phyloP scores from a whole-genome alignment of 192 early-diverging fungal species.

The Umbelopsis sp. region DNA sequence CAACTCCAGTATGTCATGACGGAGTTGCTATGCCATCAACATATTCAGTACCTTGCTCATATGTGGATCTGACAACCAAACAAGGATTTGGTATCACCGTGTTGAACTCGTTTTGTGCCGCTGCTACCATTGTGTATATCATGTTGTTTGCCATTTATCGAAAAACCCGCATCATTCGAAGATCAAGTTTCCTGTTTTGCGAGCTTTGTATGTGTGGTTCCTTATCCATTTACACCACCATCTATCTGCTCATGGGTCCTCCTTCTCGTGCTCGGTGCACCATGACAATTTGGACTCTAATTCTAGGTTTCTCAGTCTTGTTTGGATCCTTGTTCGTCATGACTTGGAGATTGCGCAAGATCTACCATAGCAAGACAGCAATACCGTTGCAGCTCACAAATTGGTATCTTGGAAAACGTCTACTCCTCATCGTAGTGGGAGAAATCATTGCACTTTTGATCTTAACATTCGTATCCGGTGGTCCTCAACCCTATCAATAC shows the following conservation, averaged over 20 bases:
- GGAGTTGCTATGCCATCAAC: not conserved
- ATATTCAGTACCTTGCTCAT: slow-evolving; percentile 13
- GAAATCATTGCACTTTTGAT: slow-evolving; percentile 19
- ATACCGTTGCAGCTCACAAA: not conserved
- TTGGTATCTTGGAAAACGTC: slow-evolving; percentile 3
- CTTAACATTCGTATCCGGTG: not conserved
- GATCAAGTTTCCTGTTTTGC: slow-evolving; percentile 14
- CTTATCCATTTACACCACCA: slow-evolving; percentile 5
- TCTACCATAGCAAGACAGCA: slow-evolving; percentile 8
- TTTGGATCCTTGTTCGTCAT: slow-evolving; percentile 21
- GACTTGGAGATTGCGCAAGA: slow-evolving; percentile 4
- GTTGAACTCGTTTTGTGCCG: slow-evolving; percentile 1
- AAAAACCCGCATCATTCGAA: not conserved
- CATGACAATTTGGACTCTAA: not conserved
- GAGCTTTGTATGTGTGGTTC: slow-evolving; percentile 1
- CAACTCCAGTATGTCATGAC: not conserved
- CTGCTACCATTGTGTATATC: slow-evolving; percentile 12
- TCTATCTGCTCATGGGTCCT: slow-evolving; percentile 1
- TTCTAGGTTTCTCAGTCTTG: slow-evolving; percentile 1
- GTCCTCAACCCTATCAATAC: not conserved
- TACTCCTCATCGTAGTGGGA: slow-evolving; percentile 4
- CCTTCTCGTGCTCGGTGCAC: not conserved
- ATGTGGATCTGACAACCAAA: not conserved
- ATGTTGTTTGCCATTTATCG: slow-evolving; percentile 18
- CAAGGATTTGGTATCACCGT: slow-evolving; percentile 2